Percentiles rank a stretch among this genome's conserved stretches.
Evolutionary conservation across 2,329 filamentous ascomycete genomes (phyloP).

Genomic region (Fusarium tupiense): DNA sequence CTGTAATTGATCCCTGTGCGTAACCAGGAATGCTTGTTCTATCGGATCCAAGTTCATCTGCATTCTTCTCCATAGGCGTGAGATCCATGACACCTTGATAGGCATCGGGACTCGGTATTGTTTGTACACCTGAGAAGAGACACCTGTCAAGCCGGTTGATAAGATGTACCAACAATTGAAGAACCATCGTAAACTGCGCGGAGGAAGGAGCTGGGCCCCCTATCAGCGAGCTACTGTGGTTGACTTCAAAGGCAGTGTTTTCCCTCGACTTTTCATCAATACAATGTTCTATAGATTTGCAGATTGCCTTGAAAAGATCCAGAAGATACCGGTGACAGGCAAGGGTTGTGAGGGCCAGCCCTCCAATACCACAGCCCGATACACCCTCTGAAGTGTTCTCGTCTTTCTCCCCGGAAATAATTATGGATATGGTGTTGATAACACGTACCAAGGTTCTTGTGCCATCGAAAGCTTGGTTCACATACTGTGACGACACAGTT

Average conservation of each 20-base stretch:
- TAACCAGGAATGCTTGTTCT: not conserved
- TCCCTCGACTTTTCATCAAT: not conserved
- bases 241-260: not conserved
- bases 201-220: not conserved
- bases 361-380: not conserved
- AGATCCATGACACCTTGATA: not conserved
- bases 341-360: not conserved
- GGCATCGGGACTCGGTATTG: rapidly evolving
- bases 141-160: not conserved
- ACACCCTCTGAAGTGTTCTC: not conserved
- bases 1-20: not conserved
- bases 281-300: not conserved
- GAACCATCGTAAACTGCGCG: not conserved
- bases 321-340: not conserved
- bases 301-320: not conserved
- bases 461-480: not conserved
- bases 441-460: not conserved
- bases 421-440: not conserved
- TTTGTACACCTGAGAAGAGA: not conserved
- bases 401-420: not conserved
- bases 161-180: not conserved
- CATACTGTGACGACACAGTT: not conserved
- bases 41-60: not conserved
- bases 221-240: not conserved
- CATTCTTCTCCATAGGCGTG: not conserved